Evolutionary conservation across 164 flowering plant species (phyloP).

Genomic region (Umbilicus rupestris): DNA sequence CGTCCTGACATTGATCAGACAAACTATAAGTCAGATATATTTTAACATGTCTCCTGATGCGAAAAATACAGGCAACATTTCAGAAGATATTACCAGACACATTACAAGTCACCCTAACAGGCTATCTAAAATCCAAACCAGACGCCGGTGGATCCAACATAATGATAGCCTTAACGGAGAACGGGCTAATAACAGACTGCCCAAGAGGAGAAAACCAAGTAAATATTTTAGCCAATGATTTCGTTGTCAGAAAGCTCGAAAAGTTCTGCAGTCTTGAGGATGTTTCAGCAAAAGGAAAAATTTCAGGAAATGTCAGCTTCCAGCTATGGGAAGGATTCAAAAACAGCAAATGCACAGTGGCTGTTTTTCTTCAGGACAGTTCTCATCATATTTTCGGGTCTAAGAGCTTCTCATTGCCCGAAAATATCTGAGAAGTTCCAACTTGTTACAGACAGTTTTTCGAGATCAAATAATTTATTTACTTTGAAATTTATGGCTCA

Average conservation of each 20-base stretch:
- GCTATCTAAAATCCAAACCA: too few species aligned
- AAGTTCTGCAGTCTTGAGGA: background rate
- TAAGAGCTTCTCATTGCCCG: background rate
- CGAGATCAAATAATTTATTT: background rate
- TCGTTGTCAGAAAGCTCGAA: conserved; percentile 3
- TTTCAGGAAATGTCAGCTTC: background rate
- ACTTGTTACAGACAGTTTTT: background rate
- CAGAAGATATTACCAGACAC: background rate
- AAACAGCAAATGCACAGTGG: background rate
- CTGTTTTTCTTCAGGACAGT: background rate
- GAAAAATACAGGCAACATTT: background rate
- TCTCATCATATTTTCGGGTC: background rate
- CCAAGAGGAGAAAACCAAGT: background rate
- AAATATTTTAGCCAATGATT: background rate
- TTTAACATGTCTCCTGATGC: background rate
- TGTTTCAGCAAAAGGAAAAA: background rate
- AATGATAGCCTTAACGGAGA: background rate
- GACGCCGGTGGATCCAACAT: background rate
- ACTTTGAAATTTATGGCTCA: background rate
- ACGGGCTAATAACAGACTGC: background rate
- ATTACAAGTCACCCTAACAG: background rate
- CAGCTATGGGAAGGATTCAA: background rate
- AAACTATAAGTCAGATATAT: too few species aligned
- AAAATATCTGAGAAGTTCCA: background rate
- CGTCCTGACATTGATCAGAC: too few species aligned